These are phyloP conservation scores for Alternaria angustiovoidea DNA, from an alignment of 2,329 filamentous ascomycete species.

Conservation along the genomic window DNA sequence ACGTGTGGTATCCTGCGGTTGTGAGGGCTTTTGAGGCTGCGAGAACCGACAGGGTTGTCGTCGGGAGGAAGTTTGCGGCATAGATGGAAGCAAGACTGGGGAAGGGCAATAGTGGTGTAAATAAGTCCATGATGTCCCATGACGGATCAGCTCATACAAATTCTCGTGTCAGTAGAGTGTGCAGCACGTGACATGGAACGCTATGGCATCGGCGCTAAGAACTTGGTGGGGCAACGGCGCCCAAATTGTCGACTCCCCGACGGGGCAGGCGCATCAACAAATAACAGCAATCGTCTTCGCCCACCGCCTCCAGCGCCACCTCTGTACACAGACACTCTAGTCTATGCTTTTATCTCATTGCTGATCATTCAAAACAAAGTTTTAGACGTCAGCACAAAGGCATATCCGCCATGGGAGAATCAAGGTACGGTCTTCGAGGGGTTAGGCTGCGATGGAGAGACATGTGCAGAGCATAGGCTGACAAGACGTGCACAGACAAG, in stretches of 20 bases:
- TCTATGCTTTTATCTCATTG: constrained; percentile 13
- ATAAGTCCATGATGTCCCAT: not conserved
- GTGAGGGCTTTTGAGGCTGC: constrained; percentile 33
- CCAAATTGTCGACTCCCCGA: constrained; percentile 29
- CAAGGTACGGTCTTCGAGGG: constrained; percentile 57
- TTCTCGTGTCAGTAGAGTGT: not conserved
- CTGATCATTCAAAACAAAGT: constrained; percentile 9
- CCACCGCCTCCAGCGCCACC: constrained; percentile 16
- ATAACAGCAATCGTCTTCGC: constrained; percentile 23
- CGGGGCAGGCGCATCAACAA: constrained; percentile 35
- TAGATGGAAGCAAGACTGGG: not conserved
- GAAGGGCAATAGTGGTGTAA: not conserved
- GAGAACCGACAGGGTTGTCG: constrained; percentile 25
- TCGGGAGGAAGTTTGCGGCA: constrained; percentile 1
- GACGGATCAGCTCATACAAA: not conserved
- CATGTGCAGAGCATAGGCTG: constrained; percentile 22
- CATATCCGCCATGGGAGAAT: constrained; percentile 66
- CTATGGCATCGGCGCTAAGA: constrained; percentile 17
- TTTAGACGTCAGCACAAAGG: constrained; percentile 8
- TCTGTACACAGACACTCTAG: constrained; percentile 6
- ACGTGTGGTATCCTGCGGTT: constrained; percentile 43
- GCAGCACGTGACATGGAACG: constrained; percentile 16
- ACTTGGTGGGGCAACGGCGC: constrained; percentile 26
- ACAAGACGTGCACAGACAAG: constrained; percentile 73
- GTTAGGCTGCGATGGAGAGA: not conserved